These are phyloP conservation scores for Colletotrichum sp. DNA, from an alignment of 2,329 filamentous ascomycete genomes.

Conservation along the genomic window DNA sequence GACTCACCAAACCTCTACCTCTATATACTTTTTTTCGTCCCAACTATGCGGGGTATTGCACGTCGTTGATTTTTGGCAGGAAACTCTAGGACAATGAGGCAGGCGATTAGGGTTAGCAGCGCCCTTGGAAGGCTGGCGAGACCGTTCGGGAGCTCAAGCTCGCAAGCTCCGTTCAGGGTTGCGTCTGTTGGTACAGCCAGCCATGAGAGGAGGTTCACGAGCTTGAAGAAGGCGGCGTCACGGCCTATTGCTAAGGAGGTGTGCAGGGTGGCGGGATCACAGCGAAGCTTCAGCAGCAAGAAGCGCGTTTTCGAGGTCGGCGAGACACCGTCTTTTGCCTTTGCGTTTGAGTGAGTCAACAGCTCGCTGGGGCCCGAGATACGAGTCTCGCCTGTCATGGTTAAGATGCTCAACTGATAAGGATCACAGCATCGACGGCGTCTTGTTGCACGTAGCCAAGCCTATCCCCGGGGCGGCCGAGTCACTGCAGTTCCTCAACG, in stretches of 20 bases:
- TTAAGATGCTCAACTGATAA: not conserved
- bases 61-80: not conserved
- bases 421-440: slow-evolving; percentile 76
- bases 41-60: not conserved
- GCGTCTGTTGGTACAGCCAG: not conserved
- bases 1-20: not conserved
- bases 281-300: slow-evolving; percentile 10
- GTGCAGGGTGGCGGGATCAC: not conserved
- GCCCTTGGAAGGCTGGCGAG: slow-evolving; percentile 6
- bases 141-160: not conserved
- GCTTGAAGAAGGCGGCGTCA: not conserved
- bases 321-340: slow-evolving; percentile 38
- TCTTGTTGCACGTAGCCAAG: slow-evolving; percentile 83
- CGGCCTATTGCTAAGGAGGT: not conserved
- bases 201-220: not conserved
- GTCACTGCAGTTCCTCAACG: slow-evolving; percentile 74
- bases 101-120: not conserved
- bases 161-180: not conserved
- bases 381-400: not conserved
- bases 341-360: slow-evolving; percentile 38
- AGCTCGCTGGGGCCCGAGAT: not conserved
- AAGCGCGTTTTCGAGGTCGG: slow-evolving; percentile 16
- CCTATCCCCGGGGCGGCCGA: slow-evolving; percentile 80
- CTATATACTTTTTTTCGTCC: not conserved
- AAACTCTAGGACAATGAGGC: not conserved